A percentile compares a stretch with the other conserved stretches of the same genome.
These are phyloP conservation scores for Thraustochytrium sp. DNA, from an alignment of 352 stramenopile species.

Conservation along the genomic window DNA sequence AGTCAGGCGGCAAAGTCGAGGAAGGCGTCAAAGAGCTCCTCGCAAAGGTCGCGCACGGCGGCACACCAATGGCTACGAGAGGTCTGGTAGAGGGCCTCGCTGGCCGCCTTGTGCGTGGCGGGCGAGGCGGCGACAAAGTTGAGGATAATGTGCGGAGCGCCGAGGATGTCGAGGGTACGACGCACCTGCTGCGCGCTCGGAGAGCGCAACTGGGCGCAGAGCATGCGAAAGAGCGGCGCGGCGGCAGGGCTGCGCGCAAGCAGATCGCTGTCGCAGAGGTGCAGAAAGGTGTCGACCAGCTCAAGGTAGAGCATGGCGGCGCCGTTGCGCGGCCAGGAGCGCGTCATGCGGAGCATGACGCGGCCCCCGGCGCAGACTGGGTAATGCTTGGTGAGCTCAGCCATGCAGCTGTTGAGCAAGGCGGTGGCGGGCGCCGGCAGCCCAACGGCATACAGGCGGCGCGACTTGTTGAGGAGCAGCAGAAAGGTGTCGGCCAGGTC, in stretches of 20 bases:
- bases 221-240: background rate
- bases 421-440: background rate
- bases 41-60: background rate
- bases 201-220: background rate
- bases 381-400: background rate
- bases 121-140: background rate
- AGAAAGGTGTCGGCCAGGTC: background rate
- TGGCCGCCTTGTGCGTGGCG: background rate
- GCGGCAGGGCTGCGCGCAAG: background rate
- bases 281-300: constrained; percentile 32
- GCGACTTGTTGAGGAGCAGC: background rate
- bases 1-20: constrained; percentile 7
- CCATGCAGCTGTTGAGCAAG: constrained; percentile 26
- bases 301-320: constrained; percentile 15
- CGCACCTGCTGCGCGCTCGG: background rate
- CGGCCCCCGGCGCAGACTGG: background rate
- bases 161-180: background rate
- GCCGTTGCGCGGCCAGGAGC: background rate
- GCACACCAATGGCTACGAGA: background rate
- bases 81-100: background rate
- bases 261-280: background rate
- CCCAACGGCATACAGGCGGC: background rate
- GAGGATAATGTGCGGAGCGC: constrained; percentile 10
- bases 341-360: constrained; percentile 21
- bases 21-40: constrained; percentile 24